Conservation (phyloP, 805 yeast genomes). For the Yamadazyma ubonensis region DNA sequence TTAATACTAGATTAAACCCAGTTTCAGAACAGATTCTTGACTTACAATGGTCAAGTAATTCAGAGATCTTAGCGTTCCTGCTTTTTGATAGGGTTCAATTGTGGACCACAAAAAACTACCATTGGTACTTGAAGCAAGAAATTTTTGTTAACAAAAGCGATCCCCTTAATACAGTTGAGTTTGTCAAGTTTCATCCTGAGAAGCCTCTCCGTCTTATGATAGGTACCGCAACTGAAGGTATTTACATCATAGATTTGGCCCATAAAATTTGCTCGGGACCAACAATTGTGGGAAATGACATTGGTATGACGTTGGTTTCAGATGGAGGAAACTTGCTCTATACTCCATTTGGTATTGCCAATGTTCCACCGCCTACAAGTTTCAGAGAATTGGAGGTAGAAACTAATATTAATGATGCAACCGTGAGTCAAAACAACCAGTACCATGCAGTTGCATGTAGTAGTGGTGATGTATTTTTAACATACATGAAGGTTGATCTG, state of each 20-base stretch:
- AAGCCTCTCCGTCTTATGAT: slow-evolving; percentile 74
- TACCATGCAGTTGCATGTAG: slow-evolving; percentile 57
- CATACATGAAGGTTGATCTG: slow-evolving; percentile 49
- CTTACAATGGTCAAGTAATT: slow-evolving; percentile 77
- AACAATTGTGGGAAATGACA: slow-evolving; percentile 61
- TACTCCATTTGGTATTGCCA: slow-evolving; percentile 82
- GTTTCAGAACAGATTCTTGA: slow-evolving; percentile 43
- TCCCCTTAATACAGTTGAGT: slow-evolving; percentile 33
- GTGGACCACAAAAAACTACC: slow-evolving; percentile 91
- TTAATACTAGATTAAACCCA: slow-evolving; percentile 61
- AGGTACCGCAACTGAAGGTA: slow-evolving; percentile 45
- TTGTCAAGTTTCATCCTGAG: slow-evolving; percentile 84
- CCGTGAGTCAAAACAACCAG: slow-evolving; percentile 61
- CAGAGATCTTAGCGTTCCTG: slow-evolving; percentile 74
- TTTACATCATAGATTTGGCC: slow-evolving; percentile 69
- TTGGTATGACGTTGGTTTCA: slow-evolving; percentile 76
- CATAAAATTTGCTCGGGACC: slow-evolving; percentile 68
- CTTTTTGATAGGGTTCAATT: slow-evolving; percentile 65
- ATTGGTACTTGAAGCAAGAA: slow-evolving; percentile 93
- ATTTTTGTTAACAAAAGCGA: slow-evolving; percentile 33
- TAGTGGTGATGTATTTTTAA: slow-evolving; percentile 27
- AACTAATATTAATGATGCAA: slow-evolving; percentile 56
- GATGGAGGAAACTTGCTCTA: slow-evolving; percentile 72
- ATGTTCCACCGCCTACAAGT: slow-evolving; percentile 93
- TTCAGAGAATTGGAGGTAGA: slow-evolving; percentile 61